phyloP scores from a whole-genome alignment of 345 rosid species.

The Linum lewisii region DNA sequence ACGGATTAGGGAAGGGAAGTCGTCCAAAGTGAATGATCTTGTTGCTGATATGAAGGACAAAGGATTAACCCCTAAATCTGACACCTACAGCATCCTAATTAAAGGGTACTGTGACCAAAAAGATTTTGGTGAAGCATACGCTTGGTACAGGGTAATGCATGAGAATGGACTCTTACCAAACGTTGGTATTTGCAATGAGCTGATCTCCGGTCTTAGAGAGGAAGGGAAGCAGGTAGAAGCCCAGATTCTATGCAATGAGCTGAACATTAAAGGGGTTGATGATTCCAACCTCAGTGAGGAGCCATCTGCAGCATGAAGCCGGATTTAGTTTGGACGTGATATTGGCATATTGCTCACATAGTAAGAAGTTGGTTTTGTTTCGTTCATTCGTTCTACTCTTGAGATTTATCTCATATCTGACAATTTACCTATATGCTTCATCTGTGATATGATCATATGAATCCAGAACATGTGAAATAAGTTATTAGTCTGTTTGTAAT shows the following conservation, averaged over 20 bases:
- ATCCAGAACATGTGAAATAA: no score
- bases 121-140: conserved; percentile 47
- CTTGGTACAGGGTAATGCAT: conserved; percentile 67
- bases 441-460: no score
- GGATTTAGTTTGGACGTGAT: background rate
- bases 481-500: no score
- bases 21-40: conserved; percentile 30
- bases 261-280: conserved; percentile 35
- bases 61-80: conserved; percentile 46
- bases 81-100: conserved; percentile 55
- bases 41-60: conserved; percentile 45
- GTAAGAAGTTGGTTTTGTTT: no score
- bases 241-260: conserved; percentile 36
- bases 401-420: no score
- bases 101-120: conserved; percentile 44
- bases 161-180: conserved; percentile 37
- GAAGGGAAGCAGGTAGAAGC: conserved; percentile 49
- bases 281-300: conserved; percentile 16
- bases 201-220: conserved; percentile 44
- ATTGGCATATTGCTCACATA: no score
- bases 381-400: no score
- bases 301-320: conserved; percentile 1
- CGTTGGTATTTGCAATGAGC: conserved; percentile 30
- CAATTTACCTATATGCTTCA: no score
- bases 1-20: conserved; percentile 35